phyloP scores from a whole-genome alignment of 1,284 basidiomycete species.

The Leccinum fuscescens region DNA sequence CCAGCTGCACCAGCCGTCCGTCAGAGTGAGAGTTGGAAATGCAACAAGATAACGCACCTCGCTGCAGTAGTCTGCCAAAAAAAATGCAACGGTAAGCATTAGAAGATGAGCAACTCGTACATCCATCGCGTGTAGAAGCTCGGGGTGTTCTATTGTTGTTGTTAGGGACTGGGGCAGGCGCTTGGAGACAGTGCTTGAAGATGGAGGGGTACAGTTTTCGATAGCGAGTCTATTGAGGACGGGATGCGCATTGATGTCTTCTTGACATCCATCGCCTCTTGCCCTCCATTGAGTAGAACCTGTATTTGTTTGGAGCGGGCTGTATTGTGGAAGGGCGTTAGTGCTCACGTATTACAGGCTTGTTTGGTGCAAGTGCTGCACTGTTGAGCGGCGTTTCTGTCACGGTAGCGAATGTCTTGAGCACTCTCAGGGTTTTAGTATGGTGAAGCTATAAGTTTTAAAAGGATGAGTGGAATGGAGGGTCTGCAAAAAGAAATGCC shows the following conservation, averaged over 20 bases:
- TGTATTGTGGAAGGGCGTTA: constrained; percentile 1
- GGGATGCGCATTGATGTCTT: constrained; percentile 76
- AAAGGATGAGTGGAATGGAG: constrained; percentile 1
- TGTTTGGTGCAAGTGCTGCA: constrained; percentile 80
- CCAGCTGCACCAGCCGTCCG: too few species aligned
- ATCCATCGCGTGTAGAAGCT: too few species aligned
- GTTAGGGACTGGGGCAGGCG: too few species aligned
- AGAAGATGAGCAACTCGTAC: too few species aligned
- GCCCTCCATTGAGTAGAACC: constrained; percentile 92
- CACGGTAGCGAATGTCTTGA: constrained; percentile 86
- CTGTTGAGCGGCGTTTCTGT: constrained; percentile 93
- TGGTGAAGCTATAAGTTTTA: constrained; percentile 72
- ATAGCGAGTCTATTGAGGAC: too few species aligned
- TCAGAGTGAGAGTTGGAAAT: too few species aligned
- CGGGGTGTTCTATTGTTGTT: too few species aligned
- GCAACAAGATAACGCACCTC: too few species aligned
- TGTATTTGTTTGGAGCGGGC: constrained; percentile 29
- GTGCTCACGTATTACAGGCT: constrained; percentile 69
- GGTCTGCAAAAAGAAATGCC: not conserved
- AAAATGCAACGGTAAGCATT: too few species aligned
- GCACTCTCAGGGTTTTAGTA: constrained; percentile 82
- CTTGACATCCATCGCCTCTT: constrained; percentile 97
- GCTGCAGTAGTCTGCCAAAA: too few species aligned
- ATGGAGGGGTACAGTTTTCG: too few species aligned
- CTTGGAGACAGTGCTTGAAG: too few species aligned